Conservation (phyloP, 345 rosid genomes). For the Camelina laxa region DNA sequence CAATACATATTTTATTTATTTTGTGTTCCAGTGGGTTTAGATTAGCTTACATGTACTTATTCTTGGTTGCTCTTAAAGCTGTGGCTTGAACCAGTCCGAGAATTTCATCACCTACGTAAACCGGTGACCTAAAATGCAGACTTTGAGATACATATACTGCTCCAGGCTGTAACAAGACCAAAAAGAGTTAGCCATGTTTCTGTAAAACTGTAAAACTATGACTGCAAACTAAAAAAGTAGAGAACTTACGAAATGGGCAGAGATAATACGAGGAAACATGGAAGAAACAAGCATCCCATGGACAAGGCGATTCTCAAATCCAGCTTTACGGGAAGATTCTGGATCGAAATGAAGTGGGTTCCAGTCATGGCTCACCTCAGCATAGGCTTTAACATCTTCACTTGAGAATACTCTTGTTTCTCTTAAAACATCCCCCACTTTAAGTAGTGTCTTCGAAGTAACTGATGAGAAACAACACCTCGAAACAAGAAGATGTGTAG, state of each 20-base stretch:
- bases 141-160: slow-evolving; percentile 83
- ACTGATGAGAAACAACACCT: slow-evolving; percentile 55
- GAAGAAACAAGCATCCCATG: slow-evolving; percentile 94
- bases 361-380: slow-evolving; percentile 72
- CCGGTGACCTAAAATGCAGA: slow-evolving; percentile 78
- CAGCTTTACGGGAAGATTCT: slow-evolving; percentile 59
- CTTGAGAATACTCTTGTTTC: slow-evolving; percentile 60
- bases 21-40: background rate
- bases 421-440: slow-evolving; percentile 64
- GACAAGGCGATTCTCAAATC: slow-evolving; percentile 72
- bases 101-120: slow-evolving; percentile 72
- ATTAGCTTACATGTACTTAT: slow-evolving; percentile 62
- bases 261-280: slow-evolving; percentile 77
- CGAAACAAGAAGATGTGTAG: slow-evolving; percentile 32
- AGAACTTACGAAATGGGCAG: slow-evolving; percentile 73
- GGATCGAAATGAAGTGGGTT: slow-evolving; percentile 83
- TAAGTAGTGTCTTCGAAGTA: slow-evolving; percentile 52
- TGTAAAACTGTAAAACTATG: background rate
- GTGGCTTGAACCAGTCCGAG: slow-evolving; percentile 59
- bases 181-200: slow-evolving; percentile 35
- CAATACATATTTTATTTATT: background rate
- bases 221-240: background rate
- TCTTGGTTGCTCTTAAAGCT: slow-evolving; percentile 59
- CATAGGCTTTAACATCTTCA: slow-evolving; percentile 69
- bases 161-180: slow-evolving; percentile 63